A percentile compares a stretch with the other conserved stretches of the same genome.
phyloP scores from a whole-genome alignment of 2,329 filamentous ascomycete genomes.

The Calonectria leucothoes region DNA sequence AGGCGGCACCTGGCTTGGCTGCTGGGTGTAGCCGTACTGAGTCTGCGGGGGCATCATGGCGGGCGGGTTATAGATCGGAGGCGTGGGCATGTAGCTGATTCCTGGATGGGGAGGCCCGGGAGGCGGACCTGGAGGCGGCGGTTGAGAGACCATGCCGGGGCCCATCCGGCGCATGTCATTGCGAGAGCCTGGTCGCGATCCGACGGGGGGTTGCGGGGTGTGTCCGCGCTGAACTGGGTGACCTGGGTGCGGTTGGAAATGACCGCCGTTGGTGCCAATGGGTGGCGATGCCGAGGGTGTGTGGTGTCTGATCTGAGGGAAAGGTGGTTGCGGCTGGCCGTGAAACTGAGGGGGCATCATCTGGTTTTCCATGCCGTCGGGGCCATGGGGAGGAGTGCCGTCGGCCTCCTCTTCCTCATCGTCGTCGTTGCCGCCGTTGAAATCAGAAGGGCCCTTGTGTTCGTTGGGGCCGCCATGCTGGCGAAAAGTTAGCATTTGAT shows the following conservation, averaged over 20 bases:
- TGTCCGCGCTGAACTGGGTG: slow-evolving; percentile 71
- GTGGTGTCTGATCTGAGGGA: slow-evolving; percentile 83
- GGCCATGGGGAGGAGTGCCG: slow-evolving; percentile 74
- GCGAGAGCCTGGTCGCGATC: slow-evolving; percentile 77
- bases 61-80: slow-evolving; percentile 81
- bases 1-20: slow-evolving; percentile 45
- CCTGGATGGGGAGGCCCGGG: slow-evolving; percentile 68
- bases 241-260: slow-evolving; percentile 63
- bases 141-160: slow-evolving; percentile 77
- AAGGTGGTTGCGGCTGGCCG: slow-evolving; percentile 68
- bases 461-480: slow-evolving; percentile 95
- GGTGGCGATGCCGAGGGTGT: slow-evolving; percentile 91
- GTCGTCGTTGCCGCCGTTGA: slow-evolving; percentile 87
- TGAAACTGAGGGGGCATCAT: slow-evolving; percentile 80
- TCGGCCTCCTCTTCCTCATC: slow-evolving; percentile 81
- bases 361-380: slow-evolving; percentile 67
- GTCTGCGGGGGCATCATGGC: slow-evolving; percentile 45
- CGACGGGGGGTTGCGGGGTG: slow-evolving; percentile 81
- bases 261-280: slow-evolving; percentile 78
- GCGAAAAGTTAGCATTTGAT: slow-evolving; percentile 10
- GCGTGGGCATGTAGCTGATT: slow-evolving; percentile 87
- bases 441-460: slow-evolving; percentile 95
- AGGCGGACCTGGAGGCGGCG: slow-evolving; percentile 59
- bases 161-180: slow-evolving; percentile 82
- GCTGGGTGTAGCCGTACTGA: slow-evolving; percentile 37